Percentiles rank a stretch among this genome's conserved stretches.
Conservation (phyloP, 2,329 filamentous ascomycete species). For the Lasiodiplodia hormozganensis region DNA sequence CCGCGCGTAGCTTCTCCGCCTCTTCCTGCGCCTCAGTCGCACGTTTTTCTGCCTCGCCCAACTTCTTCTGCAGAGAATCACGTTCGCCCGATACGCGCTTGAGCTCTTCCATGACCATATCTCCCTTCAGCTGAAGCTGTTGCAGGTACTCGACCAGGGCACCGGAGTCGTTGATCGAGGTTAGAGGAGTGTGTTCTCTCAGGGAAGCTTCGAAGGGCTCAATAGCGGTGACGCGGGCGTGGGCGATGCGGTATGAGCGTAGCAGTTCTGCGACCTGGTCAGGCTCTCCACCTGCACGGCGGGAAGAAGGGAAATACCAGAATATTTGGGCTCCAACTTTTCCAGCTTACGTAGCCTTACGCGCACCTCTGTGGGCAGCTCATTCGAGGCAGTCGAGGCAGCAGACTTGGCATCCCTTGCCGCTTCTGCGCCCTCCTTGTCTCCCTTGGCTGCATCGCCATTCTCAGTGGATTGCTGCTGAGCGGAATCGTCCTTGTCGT, state of each 20-base stretch:
- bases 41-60: slow-evolving; percentile 71
- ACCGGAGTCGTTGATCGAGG: slow-evolving; percentile 83
- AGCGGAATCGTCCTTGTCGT: slow-evolving; percentile 43
- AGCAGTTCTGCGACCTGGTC: slow-evolving; percentile 70
- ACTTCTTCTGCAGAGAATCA: slow-evolving; percentile 78
- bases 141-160: slow-evolving; percentile 89
- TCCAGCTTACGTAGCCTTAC: slow-evolving; percentile 84
- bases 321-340: slow-evolving; percentile 85
- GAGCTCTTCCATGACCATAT: slow-evolving; percentile 93
- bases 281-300: slow-evolving; percentile 8
- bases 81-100: slow-evolving; percentile 85
- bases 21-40: slow-evolving; percentile 69
- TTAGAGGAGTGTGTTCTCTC: slow-evolving; percentile 89
- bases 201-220: slow-evolving; percentile 92
- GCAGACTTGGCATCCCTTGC: slow-evolving; percentile 37
- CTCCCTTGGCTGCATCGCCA: slow-evolving; percentile 40
- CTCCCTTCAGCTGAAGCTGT: slow-evolving; percentile 82
- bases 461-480: slow-evolving; percentile 32
- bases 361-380: slow-evolving; percentile 76
- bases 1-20: slow-evolving; percentile 56
- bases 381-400: slow-evolving; percentile 50
- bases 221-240: slow-evolving; percentile 83
- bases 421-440: slow-evolving; percentile 39
- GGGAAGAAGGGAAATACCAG: slow-evolving; percentile 61
- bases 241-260: slow-evolving; percentile 89